These are phyloP conservation scores for Ophiostoma sp. DNA, from an alignment of 2,329 filamentous ascomycete genomes.

Conservation along the genomic window DNA sequence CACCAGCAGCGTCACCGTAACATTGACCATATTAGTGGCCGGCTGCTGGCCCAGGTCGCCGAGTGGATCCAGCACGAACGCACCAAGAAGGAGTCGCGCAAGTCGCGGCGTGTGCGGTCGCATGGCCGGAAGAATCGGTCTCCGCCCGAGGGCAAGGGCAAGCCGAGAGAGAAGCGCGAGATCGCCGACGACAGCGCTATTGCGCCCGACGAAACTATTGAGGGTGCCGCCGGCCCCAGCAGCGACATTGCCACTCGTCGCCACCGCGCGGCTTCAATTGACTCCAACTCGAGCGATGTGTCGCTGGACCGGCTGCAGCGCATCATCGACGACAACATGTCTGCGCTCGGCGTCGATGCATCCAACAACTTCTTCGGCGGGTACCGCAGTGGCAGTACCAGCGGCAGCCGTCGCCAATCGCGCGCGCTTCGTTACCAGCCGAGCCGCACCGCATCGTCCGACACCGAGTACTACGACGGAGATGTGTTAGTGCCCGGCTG, in stretches of 20 bases:
- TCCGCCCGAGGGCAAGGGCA: conserved; percentile 29
- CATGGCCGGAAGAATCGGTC: conserved; percentile 36
- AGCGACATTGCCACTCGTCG: neutral
- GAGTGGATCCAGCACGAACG: conserved; percentile 83
- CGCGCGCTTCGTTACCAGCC: conserved; percentile 35
- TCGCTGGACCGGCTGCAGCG: conserved; percentile 76
- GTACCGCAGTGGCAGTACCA: conserved; percentile 7
- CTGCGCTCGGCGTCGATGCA: conserved; percentile 44
- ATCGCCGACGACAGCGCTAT: neutral
- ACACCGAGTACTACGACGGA: conserved; percentile 79
- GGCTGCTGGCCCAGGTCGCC: conserved; percentile 65
- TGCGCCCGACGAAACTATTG: neutral
- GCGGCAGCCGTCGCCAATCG: conserved; percentile 31
- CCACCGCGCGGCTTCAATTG: conserved; percentile 49
- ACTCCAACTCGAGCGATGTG: conserved; percentile 62
- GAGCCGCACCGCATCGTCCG: conserved; percentile 60
- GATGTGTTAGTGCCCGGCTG: conserved; percentile 79
- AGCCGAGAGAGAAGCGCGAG: conserved; percentile 30
- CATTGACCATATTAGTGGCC: conserved; percentile 42
- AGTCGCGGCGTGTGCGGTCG: conserved; percentile 39
- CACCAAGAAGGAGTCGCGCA: conserved; percentile 55
- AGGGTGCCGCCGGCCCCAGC: neutral
- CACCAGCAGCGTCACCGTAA: conserved; percentile 36
- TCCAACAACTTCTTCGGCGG: conserved; percentile 11
- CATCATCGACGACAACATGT: conserved; percentile 66